Evolutionary conservation across 2,329 filamentous ascomycete genomes (phyloP).

Genomic region (Pestalotiopsis sp.): DNA sequence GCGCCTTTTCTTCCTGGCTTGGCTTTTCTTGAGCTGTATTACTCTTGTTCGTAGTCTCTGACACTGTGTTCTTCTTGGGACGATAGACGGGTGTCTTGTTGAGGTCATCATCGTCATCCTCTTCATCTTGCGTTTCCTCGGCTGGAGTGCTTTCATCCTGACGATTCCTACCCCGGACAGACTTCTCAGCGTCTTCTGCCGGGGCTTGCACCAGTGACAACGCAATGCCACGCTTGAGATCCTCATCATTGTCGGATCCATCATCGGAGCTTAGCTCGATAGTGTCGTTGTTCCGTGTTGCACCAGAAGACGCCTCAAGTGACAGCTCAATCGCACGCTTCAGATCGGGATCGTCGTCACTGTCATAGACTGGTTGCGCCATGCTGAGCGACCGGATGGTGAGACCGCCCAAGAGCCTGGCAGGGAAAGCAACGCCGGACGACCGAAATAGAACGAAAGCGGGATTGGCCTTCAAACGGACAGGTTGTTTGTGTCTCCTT

Average conservation of each 20-base stretch:
- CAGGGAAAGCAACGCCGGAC: background rate
- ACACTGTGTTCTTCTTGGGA: background rate
- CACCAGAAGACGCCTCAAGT: slow-evolving; percentile 28
- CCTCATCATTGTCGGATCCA: slow-evolving; percentile 12
- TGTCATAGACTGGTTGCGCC: slow-evolving; percentile 19
- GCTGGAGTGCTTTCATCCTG: slow-evolving; percentile 23
- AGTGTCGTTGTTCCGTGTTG: slow-evolving; percentile 15
- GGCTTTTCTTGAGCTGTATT: slow-evolving; percentile 2
- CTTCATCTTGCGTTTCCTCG: slow-evolving; percentile 13
- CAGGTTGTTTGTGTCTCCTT: background rate
- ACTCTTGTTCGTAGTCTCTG: background rate
- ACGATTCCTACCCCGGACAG: slow-evolving; percentile 25
- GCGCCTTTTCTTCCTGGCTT: background rate
- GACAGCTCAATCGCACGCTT: slow-evolving; percentile 61
- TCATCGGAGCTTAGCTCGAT: slow-evolving; percentile 35
- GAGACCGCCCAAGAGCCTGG: background rate
- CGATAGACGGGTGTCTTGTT: slow-evolving; percentile 13
- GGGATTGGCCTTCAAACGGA: background rate
- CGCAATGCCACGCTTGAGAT: background rate
- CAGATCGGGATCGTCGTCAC: slow-evolving; percentile 60
- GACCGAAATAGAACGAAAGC: background rate
- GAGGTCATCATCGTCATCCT: slow-evolving; percentile 20
- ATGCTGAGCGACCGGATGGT: background rate
- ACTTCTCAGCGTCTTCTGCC: background rate
- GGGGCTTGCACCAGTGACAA: background rate